phyloP scores from a whole-genome alignment of 2,329 filamentous ascomycete species.

The Fusarium compactum region DNA sequence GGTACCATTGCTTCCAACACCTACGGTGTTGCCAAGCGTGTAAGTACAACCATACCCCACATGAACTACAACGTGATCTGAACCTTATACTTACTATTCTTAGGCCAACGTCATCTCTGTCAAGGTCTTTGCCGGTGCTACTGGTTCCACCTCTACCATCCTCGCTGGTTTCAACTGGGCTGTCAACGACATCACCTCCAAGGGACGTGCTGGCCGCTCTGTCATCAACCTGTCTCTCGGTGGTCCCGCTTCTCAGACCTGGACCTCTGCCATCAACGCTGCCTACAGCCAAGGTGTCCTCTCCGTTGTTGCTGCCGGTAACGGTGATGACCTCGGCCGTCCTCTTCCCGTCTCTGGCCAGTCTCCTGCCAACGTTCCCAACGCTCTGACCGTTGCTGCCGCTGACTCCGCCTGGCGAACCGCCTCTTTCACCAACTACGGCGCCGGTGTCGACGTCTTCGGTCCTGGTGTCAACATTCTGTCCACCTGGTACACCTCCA shows the following conservation, averaged over 20 bases:
- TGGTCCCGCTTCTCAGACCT: constrained; percentile 48
- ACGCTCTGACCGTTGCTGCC: constrained; percentile 64
- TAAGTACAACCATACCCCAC: constrained; percentile 4
- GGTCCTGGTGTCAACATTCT: constrained; percentile 57
- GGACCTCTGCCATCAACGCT: constrained; percentile 58
- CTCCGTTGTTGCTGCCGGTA: constrained; percentile 61
- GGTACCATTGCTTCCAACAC: constrained; percentile 55
- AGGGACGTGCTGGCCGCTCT: constrained; percentile 49
- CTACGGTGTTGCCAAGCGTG: constrained; percentile 60
- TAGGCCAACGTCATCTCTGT: constrained; percentile 51
- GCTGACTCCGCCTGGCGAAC: constrained; percentile 54
- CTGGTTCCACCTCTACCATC: constrained; percentile 48
- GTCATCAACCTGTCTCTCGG: constrained; percentile 61
- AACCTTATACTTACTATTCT: constrained; percentile 1
- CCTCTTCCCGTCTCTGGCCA: constrained; percentile 55
- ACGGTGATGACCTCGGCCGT: constrained; percentile 49
- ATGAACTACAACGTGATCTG: not conserved
- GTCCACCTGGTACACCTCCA: constrained; percentile 58
- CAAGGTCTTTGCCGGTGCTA: constrained; percentile 40
- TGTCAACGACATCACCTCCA: constrained; percentile 51
- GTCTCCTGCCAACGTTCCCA: constrained; percentile 60
- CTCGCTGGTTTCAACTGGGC: constrained; percentile 59
- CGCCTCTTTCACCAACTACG: constrained; percentile 64
- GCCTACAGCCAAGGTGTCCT: constrained; percentile 57
- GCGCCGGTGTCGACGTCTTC: constrained; percentile 56